Evolutionary conservation across 208 protist species (phyloP), one percentile per base, ranked within the genome.

Genomic region (Crithidia sp.): DNA sequence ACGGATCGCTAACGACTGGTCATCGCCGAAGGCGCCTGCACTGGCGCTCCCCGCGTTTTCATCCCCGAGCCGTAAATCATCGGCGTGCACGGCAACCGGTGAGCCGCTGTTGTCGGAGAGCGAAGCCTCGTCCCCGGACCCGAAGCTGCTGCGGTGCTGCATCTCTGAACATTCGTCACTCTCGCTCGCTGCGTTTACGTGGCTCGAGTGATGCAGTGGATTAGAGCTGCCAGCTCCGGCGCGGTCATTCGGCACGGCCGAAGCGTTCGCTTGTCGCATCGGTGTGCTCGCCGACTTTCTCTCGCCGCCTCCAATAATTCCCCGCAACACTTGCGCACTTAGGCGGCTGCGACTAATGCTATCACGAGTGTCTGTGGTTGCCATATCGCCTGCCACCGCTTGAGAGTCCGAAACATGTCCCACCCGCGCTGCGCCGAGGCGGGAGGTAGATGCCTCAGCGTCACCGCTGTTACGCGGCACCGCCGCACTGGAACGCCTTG

Each of bases 321-420:
- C 72, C 2, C 65, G 58, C 65, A 77, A 28, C 28, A 71, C 52
- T 39, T 49, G 64, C 6, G 65, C 50, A 19, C 64, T 67, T 10
- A 40, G 64, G 12, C 63, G 65, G 13, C 65, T 56, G 14, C 59
- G 65, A 55, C 64, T 67, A 39, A 57, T 17, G 43, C 55, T 65
- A 5, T 70, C 71, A 7, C 63, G 71, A 7, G 71, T 76, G 12
- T 76, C 63, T 12, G 45, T 69, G 45, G 63, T 76, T 13, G 54
- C 19, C 16, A 36, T 56, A 44, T 77, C 65, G 7, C 50, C 49
- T n/a, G 40, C 12, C 9, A 12, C 16, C 5, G 10, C 40, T 43
- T 63, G 43, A 16, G 65, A 49, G 39, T 72, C 58, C 12, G 39
- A 17, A 40, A 67, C 52, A 12, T 68, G 49, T 17, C 56, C 65